Percentiles rank a stretch among this genome's conserved stretches.
Evolutionary conservation across 495 filamentous ascomycete species (phyloP).

Genomic region (Xylaria palmicola): DNA sequence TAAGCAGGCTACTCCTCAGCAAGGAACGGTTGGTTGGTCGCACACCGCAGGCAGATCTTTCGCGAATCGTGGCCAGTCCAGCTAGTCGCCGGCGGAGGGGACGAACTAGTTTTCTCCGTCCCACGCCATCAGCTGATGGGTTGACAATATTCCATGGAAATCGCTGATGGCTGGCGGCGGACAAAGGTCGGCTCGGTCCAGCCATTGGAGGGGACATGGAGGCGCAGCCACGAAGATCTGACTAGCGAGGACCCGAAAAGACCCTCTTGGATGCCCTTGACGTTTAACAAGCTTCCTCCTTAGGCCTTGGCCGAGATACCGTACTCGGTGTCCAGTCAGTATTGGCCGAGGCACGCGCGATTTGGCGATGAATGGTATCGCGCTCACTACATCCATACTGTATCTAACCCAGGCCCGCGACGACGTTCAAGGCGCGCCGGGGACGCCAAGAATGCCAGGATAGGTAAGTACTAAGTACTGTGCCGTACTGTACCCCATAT

Average conservation of each 20-base stretch:
- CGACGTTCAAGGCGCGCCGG: background rate
- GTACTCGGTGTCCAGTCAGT: background rate
- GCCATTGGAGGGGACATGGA: conserved; percentile 10
- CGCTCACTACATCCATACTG: too few species aligned
- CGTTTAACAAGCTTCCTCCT: conserved; percentile 6
- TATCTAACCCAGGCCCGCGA: too few species aligned
- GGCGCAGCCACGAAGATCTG: conserved; percentile 15
- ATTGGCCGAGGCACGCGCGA: background rate
- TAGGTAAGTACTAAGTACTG: background rate
- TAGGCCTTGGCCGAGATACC: background rate
- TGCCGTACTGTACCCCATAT: conserved; percentile 8
- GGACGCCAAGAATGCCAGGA: background rate
- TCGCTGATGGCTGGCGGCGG: background rate
- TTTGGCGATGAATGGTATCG: background rate
- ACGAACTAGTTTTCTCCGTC: background rate
- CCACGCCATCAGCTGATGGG: conserved; percentile 13
- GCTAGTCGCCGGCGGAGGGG: background rate
- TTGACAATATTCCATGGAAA: background rate
- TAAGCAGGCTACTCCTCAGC: background rate
- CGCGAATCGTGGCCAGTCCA: background rate
- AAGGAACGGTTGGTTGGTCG: background rate
- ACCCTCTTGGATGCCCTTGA: background rate
- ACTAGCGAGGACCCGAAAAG: background rate
- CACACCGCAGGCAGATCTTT: conserved; percentile 5
- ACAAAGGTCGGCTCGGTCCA: background rate